A percentile compares a stretch with the other conserved stretches of the same genome.
Evolutionary conservation across 352 stramenopile genomes (phyloP).

Genomic region (Phytophthora uliginosa): DNA sequence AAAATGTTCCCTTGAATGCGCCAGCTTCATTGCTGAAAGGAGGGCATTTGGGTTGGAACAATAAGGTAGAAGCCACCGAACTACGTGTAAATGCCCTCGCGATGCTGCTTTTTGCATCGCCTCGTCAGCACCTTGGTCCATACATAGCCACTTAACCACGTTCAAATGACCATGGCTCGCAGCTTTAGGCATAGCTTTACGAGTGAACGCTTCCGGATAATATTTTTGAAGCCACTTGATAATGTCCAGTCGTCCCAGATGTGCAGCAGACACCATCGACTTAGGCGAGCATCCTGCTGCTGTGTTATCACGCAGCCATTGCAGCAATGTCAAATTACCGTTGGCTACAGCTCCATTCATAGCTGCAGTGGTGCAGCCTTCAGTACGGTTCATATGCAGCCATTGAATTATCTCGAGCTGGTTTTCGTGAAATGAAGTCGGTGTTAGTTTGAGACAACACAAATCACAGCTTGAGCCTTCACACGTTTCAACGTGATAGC

Average conservation of each 20-base stretch:
- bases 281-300: background rate
- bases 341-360: slow-evolving; percentile 1
- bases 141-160: background rate
- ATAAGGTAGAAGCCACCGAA: background rate
- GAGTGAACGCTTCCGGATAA: background rate
- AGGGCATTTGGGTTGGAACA: background rate
- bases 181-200: background rate
- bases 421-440: background rate
- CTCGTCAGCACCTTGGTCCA: background rate
- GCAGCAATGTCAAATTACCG: background rate
- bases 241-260: background rate
- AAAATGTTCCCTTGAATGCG: background rate
- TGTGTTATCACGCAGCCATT: background rate
- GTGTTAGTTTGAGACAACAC: background rate
- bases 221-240: background rate
- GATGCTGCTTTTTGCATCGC: background rate
- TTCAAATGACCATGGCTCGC: slow-evolving; percentile 1
- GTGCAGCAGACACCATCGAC: background rate
- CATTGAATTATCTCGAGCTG: background rate
- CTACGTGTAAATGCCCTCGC: background rate
- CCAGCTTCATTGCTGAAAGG: background rate
- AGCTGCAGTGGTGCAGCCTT: background rate
- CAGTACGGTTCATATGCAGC: background rate
- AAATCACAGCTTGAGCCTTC: background rate
- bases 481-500: background rate